A percentile compares a stretch with the other conserved stretches of the same genome.
These are phyloP conservation scores for Colletotrichum sp. DNA, from an alignment of 2,329 filamentous ascomycete genomes.

Conservation along the genomic window DNA sequence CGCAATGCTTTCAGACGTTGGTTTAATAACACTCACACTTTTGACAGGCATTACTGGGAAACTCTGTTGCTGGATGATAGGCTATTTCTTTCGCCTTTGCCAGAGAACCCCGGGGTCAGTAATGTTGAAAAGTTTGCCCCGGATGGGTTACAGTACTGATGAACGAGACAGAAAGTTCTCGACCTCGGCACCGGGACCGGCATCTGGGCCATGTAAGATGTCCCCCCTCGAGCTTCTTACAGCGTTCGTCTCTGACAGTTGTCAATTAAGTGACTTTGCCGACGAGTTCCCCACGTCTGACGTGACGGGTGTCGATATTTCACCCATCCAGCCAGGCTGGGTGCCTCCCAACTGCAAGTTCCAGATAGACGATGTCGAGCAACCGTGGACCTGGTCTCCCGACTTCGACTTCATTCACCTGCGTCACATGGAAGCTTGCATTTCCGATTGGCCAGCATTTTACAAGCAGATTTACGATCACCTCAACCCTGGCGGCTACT, in stretches of 20 bases:
- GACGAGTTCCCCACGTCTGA: constrained; percentile 45
- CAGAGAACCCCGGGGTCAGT: background rate
- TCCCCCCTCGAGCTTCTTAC: background rate
- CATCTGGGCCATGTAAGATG: background rate
- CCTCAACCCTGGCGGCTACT: constrained; percentile 50
- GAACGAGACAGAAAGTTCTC: background rate
- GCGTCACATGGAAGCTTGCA: constrained; percentile 55
- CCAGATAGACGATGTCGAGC: constrained; percentile 65
- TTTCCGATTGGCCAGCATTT: constrained; percentile 56
- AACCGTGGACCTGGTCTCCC: constrained; percentile 48
- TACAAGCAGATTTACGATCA: constrained; percentile 52
- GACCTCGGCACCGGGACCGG: constrained; percentile 6
- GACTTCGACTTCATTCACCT: constrained; percentile 65
- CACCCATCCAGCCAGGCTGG: constrained; percentile 59
- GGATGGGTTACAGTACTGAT: background rate
- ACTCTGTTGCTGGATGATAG: background rate
- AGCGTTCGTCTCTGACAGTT: background rate
- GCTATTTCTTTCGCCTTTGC: constrained; percentile 5
- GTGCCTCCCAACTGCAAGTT: constrained; percentile 60
- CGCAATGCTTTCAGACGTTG: rapidly evolving
- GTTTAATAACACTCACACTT: background rate
- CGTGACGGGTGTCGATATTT: constrained; percentile 59
- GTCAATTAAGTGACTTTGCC: constrained; percentile 38
- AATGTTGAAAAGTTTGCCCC: background rate
- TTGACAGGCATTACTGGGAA: background rate